Evolutionary conservation across 2,329 filamentous ascomycete genomes (phyloP), one percentile per base, ranked within the genome.

Genomic region (Fusarium chaquense): DNA sequence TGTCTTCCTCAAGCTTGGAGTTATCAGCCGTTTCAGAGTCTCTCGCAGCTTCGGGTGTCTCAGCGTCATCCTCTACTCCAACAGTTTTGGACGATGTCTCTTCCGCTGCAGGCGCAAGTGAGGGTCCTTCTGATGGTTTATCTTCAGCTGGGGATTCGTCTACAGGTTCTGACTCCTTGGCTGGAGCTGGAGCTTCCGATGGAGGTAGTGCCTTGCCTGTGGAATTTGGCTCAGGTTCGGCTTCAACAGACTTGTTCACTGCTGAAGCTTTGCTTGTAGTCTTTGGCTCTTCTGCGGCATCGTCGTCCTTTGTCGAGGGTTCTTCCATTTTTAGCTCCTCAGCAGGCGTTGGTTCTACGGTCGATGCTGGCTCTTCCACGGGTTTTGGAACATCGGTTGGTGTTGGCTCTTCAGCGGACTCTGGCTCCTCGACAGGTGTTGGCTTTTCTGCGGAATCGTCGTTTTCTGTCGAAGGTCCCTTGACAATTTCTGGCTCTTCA

Each of bases 211-310:
- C 32, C 56, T 41, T 56, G 15, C 53, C 49, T 28, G 47, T 18
- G n/a, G 50, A 33, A 10, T 63, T 45, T 20, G 26, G n/a, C 13
- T 68, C 59, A 20, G 47, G 28, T 28, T 67, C 47, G 18, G 67
- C 16, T 38, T 59, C 38, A 5, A 24, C 7, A 16, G 61, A 45
- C 44, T 65, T 56, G 49, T 44, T 32, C 24, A 26, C 45, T 26
- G 20, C 36, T 38, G 32, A 20, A 28, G n/a, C 22, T 38, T 62
- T 18, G n/a, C n/a, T 20, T 2, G 20, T 20, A 43, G 35, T 11
- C 35, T 59, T 44, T 43, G 30, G 30, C n/a, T 58, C 44, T 40
- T 52, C 65, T 38, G 26, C 38, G 11, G 45, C 15, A 22, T 40
- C 30, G 8, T n/a, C 16, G 4, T 62, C 65, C 30, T 66, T 62